These are phyloP conservation scores for Pyrenula aspistea DNA, from an alignment of 495 filamentous ascomycete species.

Conservation along the genomic window DNA sequence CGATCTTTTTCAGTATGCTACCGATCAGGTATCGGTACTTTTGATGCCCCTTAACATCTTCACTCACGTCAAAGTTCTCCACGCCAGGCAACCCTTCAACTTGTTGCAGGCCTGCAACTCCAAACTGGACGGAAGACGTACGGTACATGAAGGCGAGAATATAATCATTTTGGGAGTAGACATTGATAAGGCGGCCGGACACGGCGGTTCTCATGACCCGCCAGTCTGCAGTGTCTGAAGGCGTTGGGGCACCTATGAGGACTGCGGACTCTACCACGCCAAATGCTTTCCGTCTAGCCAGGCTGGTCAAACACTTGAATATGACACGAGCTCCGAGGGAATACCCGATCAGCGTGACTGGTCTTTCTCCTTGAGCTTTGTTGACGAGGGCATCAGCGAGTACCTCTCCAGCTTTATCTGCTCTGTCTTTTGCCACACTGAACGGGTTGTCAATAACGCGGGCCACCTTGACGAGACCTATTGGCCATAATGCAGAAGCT, in stretches of 20 bases:
- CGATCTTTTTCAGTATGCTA: slow-evolving; percentile 53
- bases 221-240: slow-evolving; percentile 55
- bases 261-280: slow-evolving; percentile 78
- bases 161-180: slow-evolving; percentile 66
- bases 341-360: slow-evolving; percentile 81
- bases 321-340: slow-evolving; percentile 85
- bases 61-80: slow-evolving; percentile 65
- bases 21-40: slow-evolving; percentile 59
- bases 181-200: slow-evolving; percentile 61
- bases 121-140: slow-evolving; percentile 61
- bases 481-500: slow-evolving; percentile 60
- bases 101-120: slow-evolving; percentile 61
- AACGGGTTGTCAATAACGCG: slow-evolving; percentile 85
- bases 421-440: slow-evolving; percentile 64
- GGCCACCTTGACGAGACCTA: slow-evolving; percentile 65
- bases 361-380: slow-evolving; percentile 77
- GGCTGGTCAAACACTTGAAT: slow-evolving; percentile 62
- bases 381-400: slow-evolving; percentile 83
- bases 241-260: slow-evolving; percentile 71
- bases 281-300: slow-evolving; percentile 70
- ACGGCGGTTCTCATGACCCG: slow-evolving; percentile 58
- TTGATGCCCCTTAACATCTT: slow-evolving; percentile 59
- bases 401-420: slow-evolving; percentile 76
- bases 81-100: slow-evolving; percentile 54
- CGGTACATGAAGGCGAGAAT: slow-evolving; percentile 70